phyloP scores from a whole-genome alignment of 1,284 basidiomycete genomes.

The Rhodotorula sp. region DNA sequence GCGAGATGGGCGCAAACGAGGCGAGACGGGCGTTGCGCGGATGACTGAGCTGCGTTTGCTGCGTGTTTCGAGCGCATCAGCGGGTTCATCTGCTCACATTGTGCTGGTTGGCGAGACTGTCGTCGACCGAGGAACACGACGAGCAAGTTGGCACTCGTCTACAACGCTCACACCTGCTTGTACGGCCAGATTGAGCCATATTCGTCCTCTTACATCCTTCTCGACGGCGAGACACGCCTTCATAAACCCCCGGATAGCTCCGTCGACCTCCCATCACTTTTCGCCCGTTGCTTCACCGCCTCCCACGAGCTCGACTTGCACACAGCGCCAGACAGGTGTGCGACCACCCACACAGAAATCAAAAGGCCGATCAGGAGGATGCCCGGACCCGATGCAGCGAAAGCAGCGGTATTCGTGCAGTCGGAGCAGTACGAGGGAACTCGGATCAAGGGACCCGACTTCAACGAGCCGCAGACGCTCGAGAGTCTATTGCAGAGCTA shows the following conservation, averaged over 20 bases:
- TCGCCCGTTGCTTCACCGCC: neutral
- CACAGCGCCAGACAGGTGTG: neutral
- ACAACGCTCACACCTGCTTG: no score
- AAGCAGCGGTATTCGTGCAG: conserved; percentile 40
- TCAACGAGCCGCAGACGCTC: conserved; percentile 69
- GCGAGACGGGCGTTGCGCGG: neutral
- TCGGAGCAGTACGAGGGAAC: conserved; percentile 55
- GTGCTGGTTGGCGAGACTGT: no score
- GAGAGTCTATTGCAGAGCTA: conserved; percentile 74
- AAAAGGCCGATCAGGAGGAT: neutral
- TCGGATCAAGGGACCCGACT: conserved; percentile 82
- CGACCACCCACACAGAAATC: neutral
- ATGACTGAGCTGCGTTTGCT: neutral
- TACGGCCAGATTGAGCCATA: no score
- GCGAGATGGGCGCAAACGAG: neutral
- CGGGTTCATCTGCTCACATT: no score
- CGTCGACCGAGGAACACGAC: no score
- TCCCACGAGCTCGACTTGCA: neutral
- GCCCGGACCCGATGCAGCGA: conserved; percentile 22
- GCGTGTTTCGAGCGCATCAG: no score
- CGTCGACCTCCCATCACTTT: neutral
- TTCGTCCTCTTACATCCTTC: no score
- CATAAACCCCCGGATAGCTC: no score
- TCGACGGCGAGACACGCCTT: neutral
- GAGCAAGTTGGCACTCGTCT: no score